Evolutionary conservation across 805 yeast genomes (phyloP).

Genomic region (Candida multigemmis): DNA sequence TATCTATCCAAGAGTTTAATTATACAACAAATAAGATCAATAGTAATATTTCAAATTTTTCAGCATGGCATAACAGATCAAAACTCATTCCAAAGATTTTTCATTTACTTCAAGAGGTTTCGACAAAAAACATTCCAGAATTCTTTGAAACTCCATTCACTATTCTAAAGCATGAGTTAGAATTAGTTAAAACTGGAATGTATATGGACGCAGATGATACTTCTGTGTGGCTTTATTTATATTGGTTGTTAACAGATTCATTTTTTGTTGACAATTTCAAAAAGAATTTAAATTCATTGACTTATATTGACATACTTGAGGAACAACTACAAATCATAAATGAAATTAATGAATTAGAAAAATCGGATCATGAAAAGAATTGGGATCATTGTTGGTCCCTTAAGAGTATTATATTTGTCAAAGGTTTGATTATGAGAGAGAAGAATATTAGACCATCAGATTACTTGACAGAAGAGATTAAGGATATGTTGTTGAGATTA

Average conservation of each 20-base stretch:
- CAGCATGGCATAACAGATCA: conserved; percentile 92
- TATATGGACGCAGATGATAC: conserved; percentile 93
- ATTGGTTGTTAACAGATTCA: conserved; percentile 58
- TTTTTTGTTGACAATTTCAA: no score
- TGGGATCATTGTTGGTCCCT: conserved; percentile 70
- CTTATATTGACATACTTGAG: conserved; percentile 29
- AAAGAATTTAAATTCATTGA: conserved; percentile 12
- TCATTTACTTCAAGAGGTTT: conserved; percentile 5
- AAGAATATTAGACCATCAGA: conserved; percentile 1
- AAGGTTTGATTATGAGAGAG: conserved; percentile 15
- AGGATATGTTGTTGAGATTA: conserved; percentile 30
- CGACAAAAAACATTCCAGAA: conserved; percentile 5
- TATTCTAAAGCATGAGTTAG: conserved; percentile 50
- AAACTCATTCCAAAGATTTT: conserved; percentile 53
- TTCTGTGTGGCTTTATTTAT: conserved; percentile 82
- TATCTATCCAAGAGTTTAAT: conserved; percentile 48
- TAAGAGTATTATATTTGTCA: conserved; percentile 45
- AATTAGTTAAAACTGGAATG: conserved; percentile 70
- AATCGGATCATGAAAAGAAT: conserved; percentile 44
- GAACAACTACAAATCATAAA: conserved; percentile 39
- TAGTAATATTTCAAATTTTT: conserved; percentile 79
- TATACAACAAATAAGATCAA: conserved; percentile 76
- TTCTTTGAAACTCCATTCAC: conserved; percentile 18
- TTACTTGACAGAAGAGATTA: conserved; percentile 19
- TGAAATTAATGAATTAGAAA: conserved; percentile 65